Base-by-base conservation (phyloP, 371 early-diverging fungal species). In the Rhizomucor pusillus region DNA sequence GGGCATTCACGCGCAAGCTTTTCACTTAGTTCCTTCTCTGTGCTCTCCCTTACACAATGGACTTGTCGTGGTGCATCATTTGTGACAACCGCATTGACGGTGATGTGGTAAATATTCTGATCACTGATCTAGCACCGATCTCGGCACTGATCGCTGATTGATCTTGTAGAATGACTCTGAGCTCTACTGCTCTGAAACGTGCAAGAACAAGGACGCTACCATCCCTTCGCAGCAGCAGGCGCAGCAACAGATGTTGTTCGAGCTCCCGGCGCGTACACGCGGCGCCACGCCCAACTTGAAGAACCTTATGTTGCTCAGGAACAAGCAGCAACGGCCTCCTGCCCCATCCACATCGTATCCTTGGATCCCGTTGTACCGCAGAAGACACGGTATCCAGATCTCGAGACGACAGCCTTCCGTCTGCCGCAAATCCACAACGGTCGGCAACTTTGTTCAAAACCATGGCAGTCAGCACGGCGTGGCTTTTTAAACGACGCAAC, bases 1-100 rank as follows among this genome's bases (percentile, higher is more conserved):
- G 29, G 29, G 29, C 29, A 29, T 29, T 29, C 3, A 41, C 37
- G 37, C 37, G 41, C 22, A 23, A 23, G 7, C 50, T 36, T 40
- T 43, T 45, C 37, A 25, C 40, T 49, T 36, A 16, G 41, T 52
- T 40, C 44, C 34, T 49, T 25, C 41, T 25, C 19, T 43, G n/a
- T 10, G 14, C 46, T 54, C 50, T 23, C 14, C 43, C 35, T 33
- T 43, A 25, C 12, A 35, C 14, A 41, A 65, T 65, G 66, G 66
- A 65, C 57, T 54, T 60, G 34, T 60, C 57, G 43, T 65, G 66
- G 66, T 65, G 66, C 50, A 57, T 60, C 50, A 57, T 60, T 43
- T 65, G 66, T 54, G 66, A 65, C 45, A 57, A 65, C 33, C 66
- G 61, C 44, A 57, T 65, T 50, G 61, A 65, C 25, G 50, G 56